A percentile compares a stretch with the other conserved stretches of the same genome.
phyloP scores from a whole-genome alignment of 768 basidiomycete genomes.

The Psilocybe azurescens region DNA sequence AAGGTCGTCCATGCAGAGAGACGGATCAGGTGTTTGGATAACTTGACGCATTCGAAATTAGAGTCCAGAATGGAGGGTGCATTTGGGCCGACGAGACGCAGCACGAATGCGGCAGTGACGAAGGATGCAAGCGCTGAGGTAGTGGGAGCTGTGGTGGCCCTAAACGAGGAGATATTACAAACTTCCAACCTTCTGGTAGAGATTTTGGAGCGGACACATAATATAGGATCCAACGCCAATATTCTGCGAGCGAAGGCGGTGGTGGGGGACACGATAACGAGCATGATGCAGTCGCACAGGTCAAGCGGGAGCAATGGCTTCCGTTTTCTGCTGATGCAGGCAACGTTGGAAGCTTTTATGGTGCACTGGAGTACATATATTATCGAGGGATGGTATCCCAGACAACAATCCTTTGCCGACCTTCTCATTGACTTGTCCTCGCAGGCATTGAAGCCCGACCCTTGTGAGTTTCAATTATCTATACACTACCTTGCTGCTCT shows the following conservation, averaged over 20 bases:
- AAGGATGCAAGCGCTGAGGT: constrained; percentile 26
- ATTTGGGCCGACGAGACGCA: constrained; percentile 9
- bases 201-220: constrained; percentile 18
- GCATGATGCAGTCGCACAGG: constrained; percentile 23
- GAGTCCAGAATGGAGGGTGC: constrained; percentile 17
- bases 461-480: constrained; percentile 2
- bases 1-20: constrained; percentile 15
- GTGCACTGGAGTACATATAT: constrained; percentile 29
- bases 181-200: constrained; percentile 24
- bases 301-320: constrained; percentile 6
- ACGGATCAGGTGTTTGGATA: constrained; percentile 17
- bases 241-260: constrained; percentile 14
- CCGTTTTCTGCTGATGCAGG: constrained; percentile 23
- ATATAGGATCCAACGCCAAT: background rate
- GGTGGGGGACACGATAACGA: constrained; percentile 20
- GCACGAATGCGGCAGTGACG: background rate
- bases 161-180: constrained; percentile 30
- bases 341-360: constrained; percentile 28
- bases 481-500: background rate
- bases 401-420: constrained; percentile 27
- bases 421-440: constrained; percentile 25
- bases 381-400: constrained; percentile 29
- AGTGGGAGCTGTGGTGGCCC: constrained; percentile 18
- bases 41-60: constrained; percentile 18
- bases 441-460: constrained; percentile 3